Evolutionary conservation across 768 basidiomycete genomes (phyloP), one percentile per base, ranked within the genome.

Genomic region (Mycena haematopus): DNA sequence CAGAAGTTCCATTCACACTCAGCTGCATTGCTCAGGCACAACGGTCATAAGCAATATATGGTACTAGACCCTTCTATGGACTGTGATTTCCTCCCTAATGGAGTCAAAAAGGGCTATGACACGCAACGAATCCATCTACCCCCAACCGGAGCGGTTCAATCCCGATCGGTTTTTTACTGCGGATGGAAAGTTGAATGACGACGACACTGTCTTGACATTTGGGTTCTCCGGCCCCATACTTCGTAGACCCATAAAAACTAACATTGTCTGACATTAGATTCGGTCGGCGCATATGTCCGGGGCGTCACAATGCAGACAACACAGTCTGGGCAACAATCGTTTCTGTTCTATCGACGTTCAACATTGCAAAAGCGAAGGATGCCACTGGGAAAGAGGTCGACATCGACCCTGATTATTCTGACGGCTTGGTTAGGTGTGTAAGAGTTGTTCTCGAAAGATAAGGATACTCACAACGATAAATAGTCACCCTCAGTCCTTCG

Each of bases 301-400:
- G 36, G 5, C 36, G 36, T 14, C 36, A 36, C 36, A 7, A 9
- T 36, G 36, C 62, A 14, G 56, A 55, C 1, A 52, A 52, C 6
- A 55, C 46, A 24, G 52, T 55, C 19, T 63, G 62, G 62, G 36
- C 25, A 0, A 44, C 56, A 6, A 58, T 63, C 6, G 44, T 42
- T 7, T 63, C 62, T 42, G 52, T 63, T 40, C 25, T 63, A 17
- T 27, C 62, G 13, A 54, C 56, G 17, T 58, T 63, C 27, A 54
- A 29, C 11, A 63, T 63, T 1, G 31, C 33, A 8, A 53, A 58
- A 25, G 74, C 79, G 0, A 82, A 80, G 55, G 59, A 79, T 15
- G 72, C 75, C 0, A 73, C 84, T 0, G 83, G 85, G 63, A 84
- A 87, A 2, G 36, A 36, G 36, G 13, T 36, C 36, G 36, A 36